These are phyloP conservation scores for Hordeum marinum DNA, from an alignment of 176 grass and related monocot species.

Conservation along the genomic window DNA sequence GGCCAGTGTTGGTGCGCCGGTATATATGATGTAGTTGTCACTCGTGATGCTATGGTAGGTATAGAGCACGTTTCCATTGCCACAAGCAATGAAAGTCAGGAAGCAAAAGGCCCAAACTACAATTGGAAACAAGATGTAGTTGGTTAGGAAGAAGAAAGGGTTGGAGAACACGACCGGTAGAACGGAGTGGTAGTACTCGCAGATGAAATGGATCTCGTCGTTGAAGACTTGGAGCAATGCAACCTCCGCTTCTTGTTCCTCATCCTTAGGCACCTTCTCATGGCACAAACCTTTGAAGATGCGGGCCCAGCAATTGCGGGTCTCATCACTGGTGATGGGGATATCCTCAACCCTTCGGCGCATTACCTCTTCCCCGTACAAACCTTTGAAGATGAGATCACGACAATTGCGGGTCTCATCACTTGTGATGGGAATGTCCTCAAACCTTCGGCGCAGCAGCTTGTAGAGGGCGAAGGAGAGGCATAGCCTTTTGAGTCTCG, in stretches of 20 bases:
- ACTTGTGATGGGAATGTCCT: background rate
- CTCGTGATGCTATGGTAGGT: background rate
- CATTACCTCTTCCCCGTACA: background rate
- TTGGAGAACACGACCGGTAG: background rate
- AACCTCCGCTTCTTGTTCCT: background rate
- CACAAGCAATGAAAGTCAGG: background rate
- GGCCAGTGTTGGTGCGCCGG: background rate
- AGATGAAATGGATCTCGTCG: background rate
- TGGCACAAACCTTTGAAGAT: no score
- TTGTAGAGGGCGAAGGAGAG: constrained; percentile 18
- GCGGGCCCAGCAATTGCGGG: no score
- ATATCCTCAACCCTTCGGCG: background rate
- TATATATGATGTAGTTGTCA: background rate
- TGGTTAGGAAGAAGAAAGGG: background rate
- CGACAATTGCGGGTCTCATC: background rate
- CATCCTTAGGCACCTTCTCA: background rate
- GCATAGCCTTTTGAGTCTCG: background rate
- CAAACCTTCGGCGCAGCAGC: background rate
- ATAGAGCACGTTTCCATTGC: background rate
- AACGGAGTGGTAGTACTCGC: constrained; percentile 2
- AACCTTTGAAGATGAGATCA: background rate
- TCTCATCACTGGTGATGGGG: no score
- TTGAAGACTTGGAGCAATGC: background rate
- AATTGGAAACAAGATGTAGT: background rate
- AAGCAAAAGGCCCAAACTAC: background rate